phyloP scores from a whole-genome alignment of 164 flowering plant species.

The Liquidambar formosana region DNA sequence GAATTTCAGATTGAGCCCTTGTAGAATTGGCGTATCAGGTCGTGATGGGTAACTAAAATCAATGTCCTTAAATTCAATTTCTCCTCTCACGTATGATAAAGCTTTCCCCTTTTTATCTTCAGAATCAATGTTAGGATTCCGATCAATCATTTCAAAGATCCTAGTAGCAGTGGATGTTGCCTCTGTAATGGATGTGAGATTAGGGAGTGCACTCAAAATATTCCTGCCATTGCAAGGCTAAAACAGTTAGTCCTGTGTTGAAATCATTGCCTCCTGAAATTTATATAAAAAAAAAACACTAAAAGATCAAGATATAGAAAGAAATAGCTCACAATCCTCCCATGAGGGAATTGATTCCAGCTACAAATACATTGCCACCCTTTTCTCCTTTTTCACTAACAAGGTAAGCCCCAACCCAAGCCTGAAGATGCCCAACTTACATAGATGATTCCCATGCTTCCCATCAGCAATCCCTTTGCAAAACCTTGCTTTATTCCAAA shows the following conservation, averaged over 20 bases:
- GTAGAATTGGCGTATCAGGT: constrained; percentile 42
- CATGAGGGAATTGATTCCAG: constrained; percentile 45
- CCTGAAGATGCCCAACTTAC: constrained; percentile 50
- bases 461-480: constrained; percentile 52
- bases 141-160: constrained; percentile 42
- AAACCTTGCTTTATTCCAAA: constrained; percentile 49
- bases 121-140: constrained; percentile 36
- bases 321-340: constrained; percentile 50
- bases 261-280: background rate
- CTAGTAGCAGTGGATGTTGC: constrained; percentile 40
- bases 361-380: constrained; percentile 50
- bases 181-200: constrained; percentile 35
- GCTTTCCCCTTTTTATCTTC: constrained; percentile 37
- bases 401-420: constrained; percentile 45
- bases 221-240: constrained; percentile 19
- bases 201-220: constrained; percentile 35
- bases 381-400: constrained; percentile 37
- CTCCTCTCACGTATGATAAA: constrained; percentile 38
- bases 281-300: background rate
- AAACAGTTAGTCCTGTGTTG: background rate
- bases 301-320: background rate
- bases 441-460: constrained; percentile 49
- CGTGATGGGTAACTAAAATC: constrained; percentile 55
- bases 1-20: constrained; percentile 35
- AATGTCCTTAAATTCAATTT: constrained; percentile 40